Evolutionary conservation across 2,329 filamentous ascomycete species (phyloP), one percentile per base, ranked within the genome.

Genomic region (Exophiala sp.): DNA sequence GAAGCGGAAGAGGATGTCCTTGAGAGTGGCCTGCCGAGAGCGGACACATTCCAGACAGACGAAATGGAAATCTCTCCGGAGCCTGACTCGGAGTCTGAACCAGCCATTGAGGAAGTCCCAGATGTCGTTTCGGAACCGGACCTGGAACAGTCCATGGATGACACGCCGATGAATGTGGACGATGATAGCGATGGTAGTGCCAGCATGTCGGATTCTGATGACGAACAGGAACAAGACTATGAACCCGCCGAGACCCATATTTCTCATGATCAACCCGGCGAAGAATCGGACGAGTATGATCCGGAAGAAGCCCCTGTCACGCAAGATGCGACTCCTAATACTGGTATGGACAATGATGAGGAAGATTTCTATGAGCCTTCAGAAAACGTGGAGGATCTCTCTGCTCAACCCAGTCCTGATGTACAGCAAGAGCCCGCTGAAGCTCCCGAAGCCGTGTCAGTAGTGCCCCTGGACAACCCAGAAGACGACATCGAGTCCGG

Each of bases 181-280:
- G 49, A 55, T 29, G 57, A 55, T 20, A 62, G 57, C 43, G 57
- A 59, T 40, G 63, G 62, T 36, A 65, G 63, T 56, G 62, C 59
- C 5, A 65, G 63, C 48, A 65, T 65, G 63, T 63, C 62, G 16
- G 62, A 63, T 29, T 78, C 78, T 2, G 81, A 83, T 55, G 75
- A 71, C 45, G 50, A 47, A 18, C 45, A 52, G 16, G 60, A 55
- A 32, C 56, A 50, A 12, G 56, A 58, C n/a, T 62, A 63, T 35
- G 51, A 62, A 40, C 58, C 61, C 32, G 49, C 59, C 12, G 59
- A 59, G 39, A 36, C 29, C n/a, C 52, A 59, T 16, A 38, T 33
- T 29, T 43, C 53, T 20, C 52, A 49, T 14, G 52, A 54, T 46
- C 52, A 54, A 18, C 48, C 50, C 11, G 56, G 49, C 10, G 49